Evolutionary conservation across 768 basidiomycete genomes (phyloP).

Genomic region (Mycena indigotica): DNA sequence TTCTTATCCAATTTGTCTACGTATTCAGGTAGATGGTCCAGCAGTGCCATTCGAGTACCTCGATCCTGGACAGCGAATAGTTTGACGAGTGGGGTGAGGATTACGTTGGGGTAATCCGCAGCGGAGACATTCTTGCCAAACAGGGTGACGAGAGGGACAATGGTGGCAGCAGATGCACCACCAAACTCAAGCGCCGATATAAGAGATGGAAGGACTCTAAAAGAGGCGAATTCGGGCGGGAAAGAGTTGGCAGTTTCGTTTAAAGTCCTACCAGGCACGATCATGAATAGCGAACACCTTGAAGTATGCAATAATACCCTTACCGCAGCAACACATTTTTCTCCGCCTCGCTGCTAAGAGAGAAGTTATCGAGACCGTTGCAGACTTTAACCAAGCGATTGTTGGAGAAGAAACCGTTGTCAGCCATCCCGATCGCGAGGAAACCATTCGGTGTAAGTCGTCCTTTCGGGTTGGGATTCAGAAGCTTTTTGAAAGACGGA

Average conservation of each 20-base stretch:
- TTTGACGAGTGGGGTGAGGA: constrained; percentile 80
- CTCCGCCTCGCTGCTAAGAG: constrained; percentile 78
- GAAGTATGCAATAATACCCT: constrained; percentile 5
- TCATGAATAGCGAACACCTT: constrained; percentile 11
- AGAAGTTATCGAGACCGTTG: constrained; percentile 82
- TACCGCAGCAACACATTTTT: constrained; percentile 73
- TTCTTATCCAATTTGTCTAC: constrained; percentile 86
- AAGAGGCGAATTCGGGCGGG: constrained; percentile 81
- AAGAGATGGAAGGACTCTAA: constrained; percentile 87
- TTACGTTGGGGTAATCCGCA: constrained; percentile 66
- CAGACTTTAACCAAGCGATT: constrained; percentile 88
- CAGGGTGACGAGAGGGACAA: constrained; percentile 83
- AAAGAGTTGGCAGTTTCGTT: constrained; percentile 80
- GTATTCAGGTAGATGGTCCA: constrained; percentile 84
- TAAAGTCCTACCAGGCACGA: constrained; percentile 55
- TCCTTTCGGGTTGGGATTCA: constrained; percentile 85
- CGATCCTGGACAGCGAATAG: constrained; percentile 89
- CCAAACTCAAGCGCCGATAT: constrained; percentile 77
- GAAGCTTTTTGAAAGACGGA: constrained; percentile 79
- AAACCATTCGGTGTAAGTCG: constrained; percentile 78
- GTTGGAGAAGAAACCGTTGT: constrained; percentile 78
- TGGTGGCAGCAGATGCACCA: constrained; percentile 71
- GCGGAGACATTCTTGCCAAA: constrained; percentile 73
- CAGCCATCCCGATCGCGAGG: constrained; percentile 77
- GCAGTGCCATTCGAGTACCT: constrained; percentile 89